Percentiles rank a stretch among this genome's conserved stretches.
These are phyloP conservation scores for Chlamydomonas sp. DNA, from an alignment of 139 green algal species.

Conservation along the genomic window DNA sequence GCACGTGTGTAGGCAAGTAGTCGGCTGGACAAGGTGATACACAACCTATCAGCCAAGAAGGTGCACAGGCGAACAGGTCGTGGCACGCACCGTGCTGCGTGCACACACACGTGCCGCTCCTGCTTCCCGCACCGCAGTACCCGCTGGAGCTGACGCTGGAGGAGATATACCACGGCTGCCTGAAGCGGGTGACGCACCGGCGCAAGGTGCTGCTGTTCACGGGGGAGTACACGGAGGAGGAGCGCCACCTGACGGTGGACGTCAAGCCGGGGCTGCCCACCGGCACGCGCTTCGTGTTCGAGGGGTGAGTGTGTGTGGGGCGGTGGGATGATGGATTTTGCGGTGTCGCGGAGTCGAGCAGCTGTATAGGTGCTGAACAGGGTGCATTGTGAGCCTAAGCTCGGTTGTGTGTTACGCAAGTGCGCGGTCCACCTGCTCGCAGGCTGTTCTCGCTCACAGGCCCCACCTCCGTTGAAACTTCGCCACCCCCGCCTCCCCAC, in stretches of 20 bases:
- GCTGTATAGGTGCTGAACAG: neutral
- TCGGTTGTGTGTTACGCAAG: too few species aligned
- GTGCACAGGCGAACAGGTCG: too few species aligned
- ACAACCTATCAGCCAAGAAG: too few species aligned
- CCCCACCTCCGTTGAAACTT: too few species aligned
- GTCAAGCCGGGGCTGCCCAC: conserved; percentile 73
- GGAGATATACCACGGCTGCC: conserved; percentile 79
- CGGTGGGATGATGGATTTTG: neutral
- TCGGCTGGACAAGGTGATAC: too few species aligned
- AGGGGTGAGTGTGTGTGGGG: conserved; percentile 50
- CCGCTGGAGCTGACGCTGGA: conserved; percentile 72
- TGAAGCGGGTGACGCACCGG: conserved; percentile 76
- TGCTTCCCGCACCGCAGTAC: conserved; percentile 49
- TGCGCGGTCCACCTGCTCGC: too few species aligned
- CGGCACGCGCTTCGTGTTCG: conserved; percentile 82
- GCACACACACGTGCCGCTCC: neutral
- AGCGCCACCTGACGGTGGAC: conserved; percentile 65
- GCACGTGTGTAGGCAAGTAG: too few species aligned
- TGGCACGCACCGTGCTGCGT: too few species aligned
- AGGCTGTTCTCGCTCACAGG: too few species aligned
- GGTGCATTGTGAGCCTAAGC: too few species aligned
- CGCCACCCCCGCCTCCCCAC: too few species aligned
- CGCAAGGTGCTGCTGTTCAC: conserved; percentile 59
- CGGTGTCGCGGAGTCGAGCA: neutral
- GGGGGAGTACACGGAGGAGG: conserved; percentile 58